phyloP scores from a whole-genome alignment of 2,329 filamentous ascomycete genomes.

The Pestalotiopsis sp. region DNA sequence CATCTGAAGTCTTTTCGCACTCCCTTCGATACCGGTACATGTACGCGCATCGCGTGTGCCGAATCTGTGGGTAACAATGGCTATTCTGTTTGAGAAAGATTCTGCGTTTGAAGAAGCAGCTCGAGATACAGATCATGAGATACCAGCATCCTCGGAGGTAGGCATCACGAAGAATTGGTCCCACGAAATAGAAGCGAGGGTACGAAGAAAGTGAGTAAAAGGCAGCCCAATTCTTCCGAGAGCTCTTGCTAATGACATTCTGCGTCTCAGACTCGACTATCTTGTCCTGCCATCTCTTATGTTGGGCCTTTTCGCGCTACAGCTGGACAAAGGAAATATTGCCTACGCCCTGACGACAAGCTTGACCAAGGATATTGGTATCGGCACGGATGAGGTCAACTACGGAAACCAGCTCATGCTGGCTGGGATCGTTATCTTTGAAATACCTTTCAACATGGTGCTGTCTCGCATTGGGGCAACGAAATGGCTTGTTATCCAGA shows the following conservation, averaged over 20 bases:
- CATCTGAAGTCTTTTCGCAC: too few relatives aligned
- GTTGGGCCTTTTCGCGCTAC: slow-evolving; percentile 33
- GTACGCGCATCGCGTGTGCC: too few relatives aligned
- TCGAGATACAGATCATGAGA: neutral
- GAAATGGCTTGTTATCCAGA: slow-evolving; percentile 32
- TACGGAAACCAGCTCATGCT: slow-evolving; percentile 32
- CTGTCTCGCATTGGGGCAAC: slow-evolving; percentile 31
- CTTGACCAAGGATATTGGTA: slow-evolving; percentile 29
- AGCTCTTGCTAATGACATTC: neutral
- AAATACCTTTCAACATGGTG: slow-evolving; percentile 34
- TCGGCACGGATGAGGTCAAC: slow-evolving; percentile 31
- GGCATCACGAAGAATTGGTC: neutral
- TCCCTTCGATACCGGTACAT: too few relatives aligned
- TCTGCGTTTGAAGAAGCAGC: neutral
- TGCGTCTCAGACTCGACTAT: slow-evolving; percentile 24
- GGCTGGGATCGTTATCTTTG: slow-evolving; percentile 32
- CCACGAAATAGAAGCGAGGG: neutral
- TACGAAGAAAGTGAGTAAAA: neutral
- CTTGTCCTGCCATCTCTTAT: slow-evolving; percentile 35
- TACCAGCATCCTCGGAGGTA: neutral
- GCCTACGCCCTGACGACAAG: slow-evolving; percentile 33
- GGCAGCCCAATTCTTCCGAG: neutral
- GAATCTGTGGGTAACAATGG: too few relatives aligned
- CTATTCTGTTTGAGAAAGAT: neutral
- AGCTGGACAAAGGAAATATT: slow-evolving; percentile 35